Evolutionary conservation across 1,284 basidiomycete species (phyloP), one percentile per base, ranked within the genome.

Genomic region (Cronartium ribicola): DNA sequence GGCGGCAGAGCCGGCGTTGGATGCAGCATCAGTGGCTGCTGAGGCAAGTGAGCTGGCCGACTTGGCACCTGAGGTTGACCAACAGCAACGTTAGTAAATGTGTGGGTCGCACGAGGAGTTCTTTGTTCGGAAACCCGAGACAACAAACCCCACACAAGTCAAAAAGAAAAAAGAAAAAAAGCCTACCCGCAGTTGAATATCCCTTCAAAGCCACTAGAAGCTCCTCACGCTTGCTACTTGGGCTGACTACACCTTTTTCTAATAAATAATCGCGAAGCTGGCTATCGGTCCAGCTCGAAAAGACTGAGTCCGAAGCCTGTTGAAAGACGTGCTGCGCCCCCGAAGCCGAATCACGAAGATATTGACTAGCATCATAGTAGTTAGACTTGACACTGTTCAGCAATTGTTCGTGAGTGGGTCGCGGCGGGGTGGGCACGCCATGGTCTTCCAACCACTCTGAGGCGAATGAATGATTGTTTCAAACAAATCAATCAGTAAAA

Each of bases 201-300:
- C 55, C 44, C 43, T 61, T 66, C 7, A 64, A 64, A 7, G 63
- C 70, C 91, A 84, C 17, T 89, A 83, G 17, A 88, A 96, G 87
- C 79, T 92, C 87, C 80, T 95, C 93, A 71, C 86, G 85, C 3
- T 88, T 88, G 3, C 90, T 89, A 36, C 86, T 85, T 13, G 93
- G 93, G 17, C 88, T 86, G 61, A 95, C 87, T 76, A 94, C 84
- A 61, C 92, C 92, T 77, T 93, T 88, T 79, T 91, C 87, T 75
- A 95, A 86, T n/a, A 96, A 84, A 82, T 89, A 94, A 77, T 89
- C 84, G 78, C 92, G 86, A 39, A 95, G 84, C 63, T 86, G 85
- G 39, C 87, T 88, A 80, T 95, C 92, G 79, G 90, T 87, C 92
- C 92, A 95, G 79, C 80, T 80, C 75, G 84, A 83, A 72, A 84